These are phyloP conservation scores for Globisporangium yorkense DNA, from an alignment of 352 stramenopile genomes.

Conservation along the genomic window DNA sequence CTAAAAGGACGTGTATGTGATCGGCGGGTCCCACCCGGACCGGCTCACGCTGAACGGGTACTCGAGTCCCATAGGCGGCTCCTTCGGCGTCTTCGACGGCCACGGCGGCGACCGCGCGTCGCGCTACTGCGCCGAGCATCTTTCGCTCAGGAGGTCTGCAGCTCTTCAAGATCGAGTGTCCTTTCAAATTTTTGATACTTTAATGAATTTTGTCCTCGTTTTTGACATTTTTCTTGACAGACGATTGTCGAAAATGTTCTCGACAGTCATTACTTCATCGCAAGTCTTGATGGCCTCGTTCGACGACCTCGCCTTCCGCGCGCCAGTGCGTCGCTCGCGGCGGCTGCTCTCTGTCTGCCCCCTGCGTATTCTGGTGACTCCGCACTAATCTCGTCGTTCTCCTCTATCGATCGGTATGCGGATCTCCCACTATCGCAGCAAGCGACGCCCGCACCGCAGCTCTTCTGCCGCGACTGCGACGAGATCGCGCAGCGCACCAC, in stretches of 20 bases:
- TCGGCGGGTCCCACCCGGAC: constrained; percentile 49
- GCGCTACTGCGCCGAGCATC: constrained; percentile 67
- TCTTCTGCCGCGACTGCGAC: constrained; percentile 65
- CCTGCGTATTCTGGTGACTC: neutral
- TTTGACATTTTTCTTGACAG: too few species aligned
- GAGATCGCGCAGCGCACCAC: constrained; percentile 47
- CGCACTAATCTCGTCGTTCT: neutral
- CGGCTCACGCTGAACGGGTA: constrained; percentile 81
- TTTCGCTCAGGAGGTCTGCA: constrained; percentile 23
- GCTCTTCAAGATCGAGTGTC: too few species aligned
- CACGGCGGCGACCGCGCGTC: constrained; percentile 76
- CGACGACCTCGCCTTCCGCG: constrained; percentile 67
- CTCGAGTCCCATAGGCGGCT: constrained; percentile 44
- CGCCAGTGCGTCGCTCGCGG: constrained; percentile 5
- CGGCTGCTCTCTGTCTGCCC: neutral
- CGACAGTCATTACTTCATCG: neutral
- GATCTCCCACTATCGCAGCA: neutral
- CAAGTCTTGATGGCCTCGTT: constrained; percentile 43
- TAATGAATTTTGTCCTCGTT: too few species aligned
- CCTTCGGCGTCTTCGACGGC: constrained; percentile 82
- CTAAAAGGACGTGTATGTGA: constrained; percentile 73
- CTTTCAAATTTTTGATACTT: too few species aligned
- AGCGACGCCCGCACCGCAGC: constrained; percentile 2
- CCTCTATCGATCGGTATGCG: neutral
- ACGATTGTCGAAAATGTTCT: neutral